These are phyloP conservation scores for Syzygium oleosum DNA, from an alignment of 345 rosid genomes.

Conservation along the genomic window DNA sequence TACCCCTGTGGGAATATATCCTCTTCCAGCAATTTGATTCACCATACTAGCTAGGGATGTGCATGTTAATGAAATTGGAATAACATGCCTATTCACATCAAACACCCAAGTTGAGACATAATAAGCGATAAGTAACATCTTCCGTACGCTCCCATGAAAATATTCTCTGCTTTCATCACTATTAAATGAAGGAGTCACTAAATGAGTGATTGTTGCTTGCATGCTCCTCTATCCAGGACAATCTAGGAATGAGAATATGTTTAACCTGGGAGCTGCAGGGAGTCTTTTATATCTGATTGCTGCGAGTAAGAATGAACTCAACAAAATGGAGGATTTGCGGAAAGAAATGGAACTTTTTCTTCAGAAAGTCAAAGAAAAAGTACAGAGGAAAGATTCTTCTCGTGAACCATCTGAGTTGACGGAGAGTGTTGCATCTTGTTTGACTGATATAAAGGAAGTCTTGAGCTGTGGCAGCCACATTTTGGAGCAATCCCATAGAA, in stretches of 20 bases:
- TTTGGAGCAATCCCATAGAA: not conserved
- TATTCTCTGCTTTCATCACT: not conserved
- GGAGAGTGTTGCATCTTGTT: constrained; percentile 7
- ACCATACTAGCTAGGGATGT: not conserved
- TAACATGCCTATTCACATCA: not conserved
- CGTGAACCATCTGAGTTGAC: constrained; percentile 7
- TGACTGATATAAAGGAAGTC: not conserved
- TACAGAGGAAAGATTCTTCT: constrained; percentile 6
- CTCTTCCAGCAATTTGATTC: not conserved
- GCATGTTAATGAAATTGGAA: not conserved
- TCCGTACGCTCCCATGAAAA: not conserved
- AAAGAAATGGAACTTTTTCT: constrained; percentile 47
- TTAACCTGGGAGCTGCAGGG: constrained; percentile 47
- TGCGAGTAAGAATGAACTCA: constrained; percentile 48
- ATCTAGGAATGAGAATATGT: constrained; percentile 13
- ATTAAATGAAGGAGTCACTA: not conserved
- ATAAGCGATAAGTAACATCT: not conserved
- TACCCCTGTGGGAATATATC: not conserved
- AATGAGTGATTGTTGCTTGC: not conserved
- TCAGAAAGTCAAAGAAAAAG: constrained; percentile 20
- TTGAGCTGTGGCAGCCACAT: not conserved
- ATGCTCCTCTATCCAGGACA: not conserved
- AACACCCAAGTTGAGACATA: not conserved
- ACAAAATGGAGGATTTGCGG: constrained; percentile 35
- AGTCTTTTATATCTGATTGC: constrained; percentile 42